A percentile compares a stretch with the other conserved stretches of the same genome.
These are phyloP conservation scores for Coemansia erecta DNA, from an alignment of 192 early-diverging fungal genomes.

Conservation along the genomic window DNA sequence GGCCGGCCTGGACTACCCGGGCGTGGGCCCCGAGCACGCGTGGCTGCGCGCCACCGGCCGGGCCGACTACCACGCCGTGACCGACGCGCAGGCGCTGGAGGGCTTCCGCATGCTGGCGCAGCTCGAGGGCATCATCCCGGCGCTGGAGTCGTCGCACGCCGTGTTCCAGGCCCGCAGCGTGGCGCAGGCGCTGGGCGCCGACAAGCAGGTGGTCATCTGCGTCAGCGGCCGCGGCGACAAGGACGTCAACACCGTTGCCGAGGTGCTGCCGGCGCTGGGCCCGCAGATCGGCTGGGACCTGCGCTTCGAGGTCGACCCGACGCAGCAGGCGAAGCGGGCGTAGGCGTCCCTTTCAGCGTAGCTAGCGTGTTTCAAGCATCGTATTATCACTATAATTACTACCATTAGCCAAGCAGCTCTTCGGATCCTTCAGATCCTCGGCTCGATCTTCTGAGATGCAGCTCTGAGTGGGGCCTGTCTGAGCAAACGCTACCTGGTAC, in stretches of 20 bases:
- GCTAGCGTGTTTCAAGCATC: no score
- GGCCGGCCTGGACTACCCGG: constrained; percentile 98
- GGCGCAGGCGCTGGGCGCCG: constrained; percentile 69
- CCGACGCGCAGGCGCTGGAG: constrained; percentile 80
- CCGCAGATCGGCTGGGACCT: constrained; percentile 92
- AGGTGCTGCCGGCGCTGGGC: constrained; percentile 85
- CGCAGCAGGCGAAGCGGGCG: constrained; percentile 15
- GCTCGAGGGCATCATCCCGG: constrained; percentile 90
- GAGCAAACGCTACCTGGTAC: no score
- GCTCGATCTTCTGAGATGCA: no score
- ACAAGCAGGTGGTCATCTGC: constrained; percentile 87
- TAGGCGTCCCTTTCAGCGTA: background rate
- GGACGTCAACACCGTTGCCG: constrained; percentile 69
- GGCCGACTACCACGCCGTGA: constrained; percentile 77
- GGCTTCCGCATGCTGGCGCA: constrained; percentile 75
- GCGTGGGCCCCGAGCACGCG: constrained; percentile 96
- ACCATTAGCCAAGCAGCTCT: no score
- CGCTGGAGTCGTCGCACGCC: constrained; percentile 94
- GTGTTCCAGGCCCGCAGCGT: constrained; percentile 77
- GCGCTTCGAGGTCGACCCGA: constrained; percentile 55
- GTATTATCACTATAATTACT: no score
- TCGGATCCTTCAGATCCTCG: no score
- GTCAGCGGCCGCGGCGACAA: constrained; percentile 96
- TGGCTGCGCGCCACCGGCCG: constrained; percentile 84
- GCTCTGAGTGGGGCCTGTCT: no score